Percentiles rank a stretch among this genome's conserved stretches.
Conservation (phyloP, 768 basidiomycete species). For the Boletus patriciae region DNA sequence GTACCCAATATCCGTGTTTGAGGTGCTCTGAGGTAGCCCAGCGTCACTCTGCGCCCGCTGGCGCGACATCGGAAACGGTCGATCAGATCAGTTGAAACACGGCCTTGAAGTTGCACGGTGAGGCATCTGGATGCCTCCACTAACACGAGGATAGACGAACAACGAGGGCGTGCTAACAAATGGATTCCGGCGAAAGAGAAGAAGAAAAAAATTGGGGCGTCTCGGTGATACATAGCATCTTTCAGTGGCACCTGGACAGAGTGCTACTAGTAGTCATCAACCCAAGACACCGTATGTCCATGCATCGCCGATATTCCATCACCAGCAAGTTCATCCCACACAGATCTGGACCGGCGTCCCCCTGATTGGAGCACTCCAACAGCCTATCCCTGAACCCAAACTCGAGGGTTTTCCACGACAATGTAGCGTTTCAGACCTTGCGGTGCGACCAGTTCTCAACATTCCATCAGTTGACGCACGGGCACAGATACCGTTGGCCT, state of each 20-base stretch:
- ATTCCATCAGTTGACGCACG: background rate
- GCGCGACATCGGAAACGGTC: background rate
- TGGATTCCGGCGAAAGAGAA: background rate
- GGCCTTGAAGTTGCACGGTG: background rate
- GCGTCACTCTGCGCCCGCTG: background rate
- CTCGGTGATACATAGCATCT: background rate
- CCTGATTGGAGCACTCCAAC: too few relatives aligned
- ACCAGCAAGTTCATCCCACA: background rate
- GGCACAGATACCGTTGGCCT: constrained; percentile 13
- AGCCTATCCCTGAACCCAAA: constrained; percentile 10
- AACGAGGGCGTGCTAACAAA: background rate
- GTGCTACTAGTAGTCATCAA: background rate
- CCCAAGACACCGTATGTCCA: background rate
- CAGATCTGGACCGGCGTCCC: background rate
- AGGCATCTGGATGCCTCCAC: background rate
- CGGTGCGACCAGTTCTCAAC: background rate
- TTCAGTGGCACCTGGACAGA: background rate
- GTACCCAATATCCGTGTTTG: background rate
- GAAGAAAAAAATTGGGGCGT: background rate
- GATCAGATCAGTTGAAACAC: background rate
- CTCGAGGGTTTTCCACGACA: background rate
- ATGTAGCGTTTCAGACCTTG: background rate
- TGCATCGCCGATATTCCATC: background rate
- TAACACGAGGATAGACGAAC: background rate
- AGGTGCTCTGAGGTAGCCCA: background rate